These are phyloP conservation scores for Poa pratensis DNA, from an alignment of 176 grass and related monocot species.

Conservation along the genomic window DNA sequence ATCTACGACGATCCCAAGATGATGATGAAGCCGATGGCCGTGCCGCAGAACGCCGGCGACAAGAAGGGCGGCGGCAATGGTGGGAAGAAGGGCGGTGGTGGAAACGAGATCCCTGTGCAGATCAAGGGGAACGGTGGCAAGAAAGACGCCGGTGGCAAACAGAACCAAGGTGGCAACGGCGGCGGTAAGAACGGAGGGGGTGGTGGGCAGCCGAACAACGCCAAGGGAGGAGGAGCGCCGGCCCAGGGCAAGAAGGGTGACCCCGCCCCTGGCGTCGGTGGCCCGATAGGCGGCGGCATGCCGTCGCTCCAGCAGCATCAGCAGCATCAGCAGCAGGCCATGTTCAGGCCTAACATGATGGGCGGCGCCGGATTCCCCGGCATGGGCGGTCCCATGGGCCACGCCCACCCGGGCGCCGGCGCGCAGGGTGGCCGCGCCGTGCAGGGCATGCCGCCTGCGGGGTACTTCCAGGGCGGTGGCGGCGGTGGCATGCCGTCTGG, in stretches of 20 bases:
- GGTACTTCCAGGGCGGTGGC: slow-evolving; percentile 28
- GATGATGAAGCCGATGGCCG: slow-evolving; percentile 49
- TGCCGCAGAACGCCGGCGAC: slow-evolving; percentile 18
- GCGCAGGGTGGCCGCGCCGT: slow-evolving; percentile 38
- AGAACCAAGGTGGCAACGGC: slow-evolving; percentile 48
- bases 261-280: neutral
- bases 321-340: slow-evolving; percentile 38
- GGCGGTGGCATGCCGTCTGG: slow-evolving; percentile 38
- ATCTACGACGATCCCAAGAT: slow-evolving; percentile 60
- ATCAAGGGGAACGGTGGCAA: slow-evolving; percentile 66
- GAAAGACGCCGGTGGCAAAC: slow-evolving; percentile 64
- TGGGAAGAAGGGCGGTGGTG: slow-evolving; percentile 51
- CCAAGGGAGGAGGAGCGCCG: slow-evolving; percentile 54
- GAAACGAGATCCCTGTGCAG: slow-evolving; percentile 51
- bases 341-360: slow-evolving; percentile 53
- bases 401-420: slow-evolving; percentile 44
- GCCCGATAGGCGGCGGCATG: slow-evolving; percentile 20
- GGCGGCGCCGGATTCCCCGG: slow-evolving; percentile 52
- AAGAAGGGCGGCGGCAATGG: slow-evolving; percentile 58
- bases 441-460: slow-evolving; percentile 35
- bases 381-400: slow-evolving; percentile 60
- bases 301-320: neutral
- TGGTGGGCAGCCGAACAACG: slow-evolving; percentile 45
- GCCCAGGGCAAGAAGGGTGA: slow-evolving; percentile 41
- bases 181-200: slow-evolving; percentile 52